Base-by-base conservation (phyloP, 495 filamentous ascomycete species). In the Hamigera avellanea region DNA sequence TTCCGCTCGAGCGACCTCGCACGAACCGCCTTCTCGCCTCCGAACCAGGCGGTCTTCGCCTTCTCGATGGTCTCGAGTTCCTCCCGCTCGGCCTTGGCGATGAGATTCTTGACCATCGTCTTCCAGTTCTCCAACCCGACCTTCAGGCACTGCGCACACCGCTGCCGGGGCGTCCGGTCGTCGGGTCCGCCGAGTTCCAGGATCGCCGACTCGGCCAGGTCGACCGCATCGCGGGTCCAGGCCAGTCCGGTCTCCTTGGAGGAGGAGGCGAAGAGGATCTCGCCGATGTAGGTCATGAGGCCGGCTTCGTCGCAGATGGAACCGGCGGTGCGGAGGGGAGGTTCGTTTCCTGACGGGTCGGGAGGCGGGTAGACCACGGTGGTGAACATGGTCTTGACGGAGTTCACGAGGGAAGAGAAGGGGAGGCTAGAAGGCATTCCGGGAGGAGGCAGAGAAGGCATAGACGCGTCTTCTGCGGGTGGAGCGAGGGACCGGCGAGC, bases 271-370 rank as follows among this genome's bases (percentile, higher is more conserved):
- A 81, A 96, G 32, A 98, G 58, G 42, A 96, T 87, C 63, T 98
- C 91, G 37, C 89, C 93, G 39, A 98, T 86, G 57, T 94, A 86
- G 14, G 81, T 70, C 76, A 87, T 83, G 2, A 95, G 59, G 5
- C 72, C 82, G 2, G 86, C 86, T 53, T 94, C 85, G 34, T 86
- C 81, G 66, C 91, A 95, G 19, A 69, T 58, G 35, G 81, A 76
- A 17, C 62, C 59, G 0, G 69, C 38, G 19, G 72, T 70, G 23
- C 81, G 78, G 2, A 66, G 36, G 0, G 84, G 76, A 0, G 80
- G 70, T 12, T 69, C 54, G 31, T 81, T 70, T 19, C 86, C 86
- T 18, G 80, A 74, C 7, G 69, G 59, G 0, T 73, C 76, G 0
- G 79, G 69, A 0, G 71, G 51, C 0, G 87, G 86, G 51, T 81